Base-by-base conservation (phyloP, 2,329 filamentous ascomycete genomes). In the Alternaria sp. region DNA sequence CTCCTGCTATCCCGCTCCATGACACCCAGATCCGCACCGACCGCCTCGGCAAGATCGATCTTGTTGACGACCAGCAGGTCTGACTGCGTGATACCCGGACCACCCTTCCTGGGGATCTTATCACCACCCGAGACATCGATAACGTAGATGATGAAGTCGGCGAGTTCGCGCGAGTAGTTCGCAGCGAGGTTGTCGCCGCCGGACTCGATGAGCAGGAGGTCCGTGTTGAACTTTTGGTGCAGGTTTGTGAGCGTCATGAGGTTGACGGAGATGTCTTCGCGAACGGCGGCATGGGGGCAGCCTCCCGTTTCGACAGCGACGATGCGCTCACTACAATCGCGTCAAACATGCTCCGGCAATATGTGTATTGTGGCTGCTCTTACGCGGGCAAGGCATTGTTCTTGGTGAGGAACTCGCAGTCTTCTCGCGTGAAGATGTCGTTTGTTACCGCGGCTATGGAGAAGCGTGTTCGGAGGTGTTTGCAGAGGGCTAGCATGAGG, bases 121-220 rank as follows among this genome's bases (percentile, higher is more conserved):
- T 99, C 96, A 12, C 96, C 96, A 21, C 96, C 96, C 59, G 90
- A 92, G 17, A 99, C 96, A 81, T 99, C 96, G 73, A 99, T 98
- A 28, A 99, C 96, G 80, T 99, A 99, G 82, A 99, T 91, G 81
- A 99, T 99, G 80, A 92, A 99, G 81, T 99, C 96, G 2, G 96
- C 96, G 69, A 99, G 85, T 82, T 99, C 96, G 61, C 96, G 87
- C 59, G 89, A 92, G 86, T 99, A 99, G 84, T 99, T 99, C 5
- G 96, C 96, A 0, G 96, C 96, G 1, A 99, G 87, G 80, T 99
- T 99, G 80, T 99, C 96, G 61, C 96, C 96, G 47, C 96, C 96
- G 17, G 90, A 93, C 83, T 99, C 96, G 78, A 99, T 99, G 45
- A 99, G 88, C 23, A 99, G 87, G 21, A 99, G 81, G 77, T 98